A percentile compares a stretch with the other conserved stretches of the same genome.
Evolutionary conservation across 805 yeast species (phyloP).

Genomic region (Tetrapisispora fleetii): DNA sequence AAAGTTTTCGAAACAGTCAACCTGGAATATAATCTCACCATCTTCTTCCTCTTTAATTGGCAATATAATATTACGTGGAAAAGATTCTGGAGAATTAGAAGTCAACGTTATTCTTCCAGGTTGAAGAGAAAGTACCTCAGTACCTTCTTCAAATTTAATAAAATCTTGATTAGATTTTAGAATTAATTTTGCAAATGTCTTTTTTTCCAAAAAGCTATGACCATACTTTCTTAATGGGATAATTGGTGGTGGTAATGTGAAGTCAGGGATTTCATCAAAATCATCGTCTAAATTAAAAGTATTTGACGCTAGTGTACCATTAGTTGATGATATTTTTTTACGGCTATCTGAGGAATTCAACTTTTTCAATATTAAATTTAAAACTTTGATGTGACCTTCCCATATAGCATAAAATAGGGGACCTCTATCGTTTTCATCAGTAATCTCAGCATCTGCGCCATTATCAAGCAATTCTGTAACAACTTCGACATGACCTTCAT

Average conservation of each 20-base stretch:
- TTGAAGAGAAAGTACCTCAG: constrained; percentile 33
- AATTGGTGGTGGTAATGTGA: constrained; percentile 91
- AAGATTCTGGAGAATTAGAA: constrained; percentile 64
- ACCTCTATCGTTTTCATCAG: constrained; percentile 71
- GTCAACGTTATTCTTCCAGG: constrained; percentile 82
- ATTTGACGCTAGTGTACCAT: not conserved
- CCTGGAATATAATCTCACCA: constrained; percentile 71
- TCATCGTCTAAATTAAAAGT: constrained; percentile 17
- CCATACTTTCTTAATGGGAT: constrained; percentile 91
- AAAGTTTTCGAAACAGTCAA: constrained; percentile 66
- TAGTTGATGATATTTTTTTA: constrained; percentile 1
- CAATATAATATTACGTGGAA: constrained; percentile 76
- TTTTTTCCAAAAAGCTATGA: constrained; percentile 87
- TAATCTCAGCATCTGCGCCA: constrained; percentile 59
- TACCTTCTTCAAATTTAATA: constrained; percentile 37
- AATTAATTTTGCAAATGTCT: constrained; percentile 69
- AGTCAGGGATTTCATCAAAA: constrained; percentile 72
- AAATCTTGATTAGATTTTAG: constrained; percentile 45
- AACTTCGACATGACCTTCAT: constrained; percentile 67
- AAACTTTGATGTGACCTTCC: constrained; percentile 83
- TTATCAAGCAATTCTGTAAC: constrained; percentile 59
- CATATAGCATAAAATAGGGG: constrained; percentile 86
- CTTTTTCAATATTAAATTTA: constrained; percentile 43
- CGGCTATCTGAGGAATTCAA: not conserved
- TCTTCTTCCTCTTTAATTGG: constrained; percentile 55